Evolutionary conservation across 2,329 filamentous ascomycete species (phyloP).

Genomic region (Botrytis byssoidea): DNA sequence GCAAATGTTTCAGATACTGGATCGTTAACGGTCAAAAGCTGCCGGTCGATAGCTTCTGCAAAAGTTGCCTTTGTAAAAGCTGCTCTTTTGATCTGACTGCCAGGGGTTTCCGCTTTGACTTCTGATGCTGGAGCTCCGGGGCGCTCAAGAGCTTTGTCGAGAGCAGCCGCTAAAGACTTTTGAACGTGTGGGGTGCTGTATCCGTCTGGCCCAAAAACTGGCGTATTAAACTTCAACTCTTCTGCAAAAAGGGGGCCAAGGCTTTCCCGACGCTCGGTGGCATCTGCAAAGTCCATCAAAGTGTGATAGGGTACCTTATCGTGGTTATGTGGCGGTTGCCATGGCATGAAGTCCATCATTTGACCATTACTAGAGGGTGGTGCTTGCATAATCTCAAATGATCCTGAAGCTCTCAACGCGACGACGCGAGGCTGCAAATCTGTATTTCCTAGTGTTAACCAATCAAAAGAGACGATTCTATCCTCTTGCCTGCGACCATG

Average conservation of each 20-base stretch:
- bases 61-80: constrained; percentile 18
- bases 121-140: constrained; percentile 25
- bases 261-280: constrained; percentile 51
- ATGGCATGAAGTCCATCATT: constrained; percentile 59
- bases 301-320: constrained; percentile 50
- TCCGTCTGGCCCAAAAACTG: constrained; percentile 57
- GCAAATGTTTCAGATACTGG: constrained; percentile 6
- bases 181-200: constrained; percentile 39
- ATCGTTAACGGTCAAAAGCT: constrained; percentile 1
- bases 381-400: constrained; percentile 61
- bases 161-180: constrained; percentile 36
- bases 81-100: constrained; percentile 7
- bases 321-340: constrained; percentile 57
- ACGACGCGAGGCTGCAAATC: constrained; percentile 57
- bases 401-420: constrained; percentile 58
- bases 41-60: constrained; percentile 15
- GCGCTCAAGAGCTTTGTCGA: constrained; percentile 26
- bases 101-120: background rate
- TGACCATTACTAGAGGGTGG: constrained; percentile 58
- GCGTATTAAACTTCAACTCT: constrained; percentile 51
- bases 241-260: constrained; percentile 56
- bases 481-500: constrained; percentile 50
- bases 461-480: constrained; percentile 66
- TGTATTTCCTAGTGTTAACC: constrained; percentile 59
- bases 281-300: constrained; percentile 56